Evolutionary conservation across 2,329 filamentous ascomycete genomes (phyloP).

Genomic region (Juglanconis sp.): DNA sequence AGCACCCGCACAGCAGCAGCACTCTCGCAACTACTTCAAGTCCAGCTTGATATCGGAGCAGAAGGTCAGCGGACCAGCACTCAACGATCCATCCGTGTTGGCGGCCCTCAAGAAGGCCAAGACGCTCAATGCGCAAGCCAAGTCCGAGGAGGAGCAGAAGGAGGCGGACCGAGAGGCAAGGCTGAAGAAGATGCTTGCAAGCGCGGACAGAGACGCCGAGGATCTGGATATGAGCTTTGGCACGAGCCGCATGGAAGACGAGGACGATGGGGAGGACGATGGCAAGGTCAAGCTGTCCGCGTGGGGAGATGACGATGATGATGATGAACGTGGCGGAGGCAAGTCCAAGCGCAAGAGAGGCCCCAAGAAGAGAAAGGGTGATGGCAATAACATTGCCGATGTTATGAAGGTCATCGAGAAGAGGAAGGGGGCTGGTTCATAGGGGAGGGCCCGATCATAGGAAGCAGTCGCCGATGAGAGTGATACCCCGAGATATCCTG

Average conservation of each 20-base stretch:
- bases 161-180: constrained; percentile 60
- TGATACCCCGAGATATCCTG: neutral
- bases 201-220: constrained; percentile 74
- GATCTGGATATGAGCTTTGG: constrained; percentile 96
- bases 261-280: constrained; percentile 72
- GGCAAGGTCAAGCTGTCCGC: constrained; percentile 64
- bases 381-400: constrained; percentile 74
- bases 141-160: constrained; percentile 37
- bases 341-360: constrained; percentile 65
- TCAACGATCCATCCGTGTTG: constrained; percentile 73
- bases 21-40: constrained; percentile 60
- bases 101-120: constrained; percentile 85
- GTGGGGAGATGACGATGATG: constrained; percentile 53
- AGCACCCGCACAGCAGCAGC: constrained; percentile 29
- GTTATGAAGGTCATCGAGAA: constrained; percentile 75
- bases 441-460: neutral
- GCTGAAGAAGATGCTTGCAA: constrained; percentile 70
- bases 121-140: constrained; percentile 49
- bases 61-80: constrained; percentile 49
- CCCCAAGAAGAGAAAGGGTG: constrained; percentile 72
- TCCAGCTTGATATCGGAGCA: constrained; percentile 55
- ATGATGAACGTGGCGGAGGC: constrained; percentile 43
- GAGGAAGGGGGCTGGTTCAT: constrained; percentile 37
- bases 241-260: constrained; percentile 80
- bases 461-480: neutral